Percentiles rank a stretch among this genome's conserved stretches.
These are phyloP conservation scores for Ogataea methanolica DNA, from an alignment of 805 yeast genomes.

Conservation along the genomic window DNA sequence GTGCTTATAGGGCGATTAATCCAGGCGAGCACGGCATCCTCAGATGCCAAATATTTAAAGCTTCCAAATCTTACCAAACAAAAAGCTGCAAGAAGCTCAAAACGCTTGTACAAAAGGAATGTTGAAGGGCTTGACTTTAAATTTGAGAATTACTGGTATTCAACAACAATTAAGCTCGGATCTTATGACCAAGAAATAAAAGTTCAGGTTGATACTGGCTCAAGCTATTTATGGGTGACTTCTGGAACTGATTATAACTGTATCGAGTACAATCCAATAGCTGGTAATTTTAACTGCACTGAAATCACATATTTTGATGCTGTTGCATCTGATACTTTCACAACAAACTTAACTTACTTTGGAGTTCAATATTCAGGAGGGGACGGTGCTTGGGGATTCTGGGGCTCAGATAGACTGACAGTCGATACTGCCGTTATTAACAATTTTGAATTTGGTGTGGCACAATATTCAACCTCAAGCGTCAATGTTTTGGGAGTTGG, in stretches of 20 bases:
- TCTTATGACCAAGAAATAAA: background rate
- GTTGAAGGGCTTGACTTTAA: slow-evolving; percentile 1
- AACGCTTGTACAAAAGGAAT: background rate
- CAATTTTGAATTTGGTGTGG: background rate
- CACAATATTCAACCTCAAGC: background rate
- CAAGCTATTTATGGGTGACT: background rate
- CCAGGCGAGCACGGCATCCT: too few species aligned
- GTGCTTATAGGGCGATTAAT: too few species aligned
- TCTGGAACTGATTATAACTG: background rate
- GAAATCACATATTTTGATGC: background rate
- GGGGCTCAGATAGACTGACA: background rate
- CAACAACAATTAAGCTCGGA: background rate
- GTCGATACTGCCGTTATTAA: background rate
- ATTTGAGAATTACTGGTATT: background rate
- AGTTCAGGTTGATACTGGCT: background rate
- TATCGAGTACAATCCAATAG: background rate
- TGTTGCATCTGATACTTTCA: background rate
- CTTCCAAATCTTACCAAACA: background rate
- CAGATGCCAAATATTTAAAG: background rate
- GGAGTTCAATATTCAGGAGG: background rate
- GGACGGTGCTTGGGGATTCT: background rate
- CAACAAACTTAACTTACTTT: background rate
- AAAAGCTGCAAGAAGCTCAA: background rate
- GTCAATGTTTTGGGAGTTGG: background rate
- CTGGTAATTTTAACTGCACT: background rate